Conservation (phyloP, 2,329 filamentous ascomycete genomes). For the Colletotrichum kahawae region DNA sequence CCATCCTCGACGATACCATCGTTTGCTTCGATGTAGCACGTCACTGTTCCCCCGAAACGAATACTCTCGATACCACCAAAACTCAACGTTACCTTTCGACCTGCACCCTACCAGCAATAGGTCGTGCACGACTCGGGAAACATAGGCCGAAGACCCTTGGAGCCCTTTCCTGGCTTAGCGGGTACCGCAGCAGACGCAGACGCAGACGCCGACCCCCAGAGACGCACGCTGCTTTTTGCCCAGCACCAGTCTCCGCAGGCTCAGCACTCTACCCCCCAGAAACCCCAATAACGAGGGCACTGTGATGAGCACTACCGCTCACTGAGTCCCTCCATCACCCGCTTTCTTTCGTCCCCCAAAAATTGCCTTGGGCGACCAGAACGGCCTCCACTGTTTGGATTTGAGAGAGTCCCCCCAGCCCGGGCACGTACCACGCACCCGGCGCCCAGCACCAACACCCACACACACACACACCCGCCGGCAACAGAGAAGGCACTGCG, state of each 20-base stretch:
- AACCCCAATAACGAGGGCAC: not conserved
- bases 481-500: slow-evolving; percentile 13
- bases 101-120: slow-evolving; percentile 7
- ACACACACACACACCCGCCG: slow-evolving; percentile 5
- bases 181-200: slow-evolving; percentile 10
- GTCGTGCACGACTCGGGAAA: slow-evolving; percentile 17
- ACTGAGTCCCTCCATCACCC: not conserved
- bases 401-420: slow-evolving; percentile 1
- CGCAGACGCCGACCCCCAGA: not conserved
- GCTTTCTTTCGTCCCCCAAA: not conserved
- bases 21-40: slow-evolving; percentile 6
- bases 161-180: slow-evolving; percentile 5
- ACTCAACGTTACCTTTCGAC: not conserved
- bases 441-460: slow-evolving; percentile 11
- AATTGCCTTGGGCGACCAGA: not conserved
- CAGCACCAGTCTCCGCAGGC: not conserved
- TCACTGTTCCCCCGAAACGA: not conserved
- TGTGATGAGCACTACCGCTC: slow-evolving; percentile 3
- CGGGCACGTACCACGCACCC: slow-evolving; percentile 12
- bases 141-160: slow-evolving; percentile 8
- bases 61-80: not conserved
- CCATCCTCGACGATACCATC: not conserved
- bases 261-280: not conserved
- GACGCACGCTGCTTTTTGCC: slow-evolving; percentile 8
- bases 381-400: slow-evolving; percentile 12